These are phyloP conservation scores for Punctularia strigosozonata DNA, from an alignment of 768 basidiomycete genomes.

Conservation along the genomic window DNA sequence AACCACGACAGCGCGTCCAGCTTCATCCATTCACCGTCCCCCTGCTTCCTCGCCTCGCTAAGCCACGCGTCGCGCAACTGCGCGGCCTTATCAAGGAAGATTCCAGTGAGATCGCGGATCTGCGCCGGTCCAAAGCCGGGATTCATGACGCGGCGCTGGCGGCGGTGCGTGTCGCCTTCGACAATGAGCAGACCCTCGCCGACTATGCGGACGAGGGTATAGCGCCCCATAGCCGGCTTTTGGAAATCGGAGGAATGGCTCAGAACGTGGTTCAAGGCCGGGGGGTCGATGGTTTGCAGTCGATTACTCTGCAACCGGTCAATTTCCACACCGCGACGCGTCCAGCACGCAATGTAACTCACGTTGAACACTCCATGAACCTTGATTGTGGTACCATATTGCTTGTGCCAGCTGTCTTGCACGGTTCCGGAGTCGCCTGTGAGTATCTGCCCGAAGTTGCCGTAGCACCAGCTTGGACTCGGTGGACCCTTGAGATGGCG, in stretches of 20 bases:
- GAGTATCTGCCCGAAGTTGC: slow-evolving; percentile 34
- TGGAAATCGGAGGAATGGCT: slow-evolving; percentile 42
- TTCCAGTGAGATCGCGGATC: slow-evolving; percentile 42
- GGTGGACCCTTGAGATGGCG: slow-evolving; percentile 39
- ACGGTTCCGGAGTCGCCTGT: slow-evolving; percentile 23
- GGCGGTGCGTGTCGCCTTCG: no score
- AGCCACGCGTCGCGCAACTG: slow-evolving; percentile 14
- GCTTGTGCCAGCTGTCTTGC: slow-evolving; percentile 35
- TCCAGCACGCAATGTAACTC: slow-evolving; percentile 7
- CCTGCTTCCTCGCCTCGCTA: slow-evolving; percentile 12
- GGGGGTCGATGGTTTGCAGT: slow-evolving; percentile 41
- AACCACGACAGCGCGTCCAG: slow-evolving; percentile 24
- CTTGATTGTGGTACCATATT: slow-evolving; percentile 35
- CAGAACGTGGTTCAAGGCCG: slow-evolving; percentile 55
- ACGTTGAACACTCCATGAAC: slow-evolving; percentile 35
- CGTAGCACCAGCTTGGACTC: slow-evolving; percentile 30
- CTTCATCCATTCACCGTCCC: slow-evolving; percentile 10
- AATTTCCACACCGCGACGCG: no score
- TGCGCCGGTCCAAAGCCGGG: slow-evolving; percentile 55
- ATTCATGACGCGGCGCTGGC: slow-evolving; percentile 28
- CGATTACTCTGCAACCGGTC: neutral
- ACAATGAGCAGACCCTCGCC: slow-evolving; percentile 36
- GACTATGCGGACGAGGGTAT: slow-evolving; percentile 28
- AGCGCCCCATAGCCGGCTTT: slow-evolving; percentile 34
- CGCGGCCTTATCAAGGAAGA: slow-evolving; percentile 42